These are phyloP conservation scores for Coelastrella sp. DNA, from an alignment of 139 green algal genomes.

Conservation along the genomic window DNA sequence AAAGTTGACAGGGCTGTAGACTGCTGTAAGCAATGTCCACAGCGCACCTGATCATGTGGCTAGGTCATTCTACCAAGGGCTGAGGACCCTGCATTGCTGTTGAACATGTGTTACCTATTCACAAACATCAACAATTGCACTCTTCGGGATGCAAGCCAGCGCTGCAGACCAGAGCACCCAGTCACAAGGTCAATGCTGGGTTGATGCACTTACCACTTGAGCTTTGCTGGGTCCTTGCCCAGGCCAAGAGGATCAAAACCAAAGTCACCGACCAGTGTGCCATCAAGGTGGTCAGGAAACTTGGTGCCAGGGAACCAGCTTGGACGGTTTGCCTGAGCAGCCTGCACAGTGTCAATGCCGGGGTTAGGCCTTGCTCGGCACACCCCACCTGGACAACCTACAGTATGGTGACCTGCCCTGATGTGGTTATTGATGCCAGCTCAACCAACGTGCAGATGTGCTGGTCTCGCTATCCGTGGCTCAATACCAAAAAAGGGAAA, in stretches of 20 bases:
- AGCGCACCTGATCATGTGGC: no score
- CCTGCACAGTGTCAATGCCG: not conserved
- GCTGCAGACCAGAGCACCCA: not conserved
- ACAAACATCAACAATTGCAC: no score
- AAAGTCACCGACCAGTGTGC: slow-evolving; percentile 61
- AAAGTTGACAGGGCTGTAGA: not conserved
- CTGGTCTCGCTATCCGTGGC: not conserved
- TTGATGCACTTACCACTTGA: slow-evolving; percentile 67
- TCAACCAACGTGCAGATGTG: not conserved
- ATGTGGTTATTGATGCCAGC: not conserved
- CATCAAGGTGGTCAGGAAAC: slow-evolving; percentile 59
- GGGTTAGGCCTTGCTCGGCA: not conserved
- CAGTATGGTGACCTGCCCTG: no score
- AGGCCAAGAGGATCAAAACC: slow-evolving; percentile 90
- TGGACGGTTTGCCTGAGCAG: slow-evolving; percentile 44
- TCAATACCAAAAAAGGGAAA: not conserved
- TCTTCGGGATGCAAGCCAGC: not conserved
- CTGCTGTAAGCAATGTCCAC: not conserved
- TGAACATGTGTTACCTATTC: not conserved
- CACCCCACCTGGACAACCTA: not conserved
- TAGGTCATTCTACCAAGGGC: not conserved
- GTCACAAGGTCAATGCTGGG: not conserved
- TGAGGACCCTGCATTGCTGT: not conserved
- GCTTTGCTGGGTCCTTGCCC: slow-evolving; percentile 71
- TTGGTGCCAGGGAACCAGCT: slow-evolving; percentile 58